Evolutionary conservation across 345 rosid genomes (phyloP), one percentile per base, ranked within the genome.

Genomic region (Kandelia obovata): DNA sequence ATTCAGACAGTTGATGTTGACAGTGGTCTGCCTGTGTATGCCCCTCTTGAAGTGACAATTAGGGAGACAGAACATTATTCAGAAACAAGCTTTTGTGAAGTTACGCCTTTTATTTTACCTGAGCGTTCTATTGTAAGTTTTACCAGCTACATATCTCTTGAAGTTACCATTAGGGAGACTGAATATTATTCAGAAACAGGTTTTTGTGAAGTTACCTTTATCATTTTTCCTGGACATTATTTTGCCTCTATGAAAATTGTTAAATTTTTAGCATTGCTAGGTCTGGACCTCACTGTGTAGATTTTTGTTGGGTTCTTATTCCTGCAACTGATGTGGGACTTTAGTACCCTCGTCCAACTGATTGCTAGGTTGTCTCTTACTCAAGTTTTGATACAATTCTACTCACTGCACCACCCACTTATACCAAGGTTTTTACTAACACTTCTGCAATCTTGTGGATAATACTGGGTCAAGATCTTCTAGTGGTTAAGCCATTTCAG

Each of bases 1-100:
- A 80, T 94, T 82, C 97, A 89, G 79, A 94, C 97, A 43, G 81
- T 95, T 73, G 99, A 95, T 82, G 97, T 95, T 74, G 97, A 92
- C 83, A 87, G 93, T 52, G 96, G 97, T 78, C 83, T 88, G 32
- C 96, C 97, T 62, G 99, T 95, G 49, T 95, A 89, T 77, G 92
- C 88, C 39, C 98, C 99, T 65, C 78, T 95, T 73, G 99, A 92
- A 79, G 84, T 95, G 68, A 88, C 96, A 19, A 75, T 88, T 39
- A 82, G 72, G 76, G 97, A 89, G 82, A 95, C 92, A 30, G 90
- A 92, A 64, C 85, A 82, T 75, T 95, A 95, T 79, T 80, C 92
- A 28, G 97, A 92, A 81, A 89, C 99, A 78, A 88, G 87, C 53
- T 92, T 80, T 81, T 85, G 87, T 79, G 97, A 89, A 75, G 82